phyloP scores from a whole-genome alignment of 2,329 filamentous ascomycete species.

The Sarocladium oryzae region DNA sequence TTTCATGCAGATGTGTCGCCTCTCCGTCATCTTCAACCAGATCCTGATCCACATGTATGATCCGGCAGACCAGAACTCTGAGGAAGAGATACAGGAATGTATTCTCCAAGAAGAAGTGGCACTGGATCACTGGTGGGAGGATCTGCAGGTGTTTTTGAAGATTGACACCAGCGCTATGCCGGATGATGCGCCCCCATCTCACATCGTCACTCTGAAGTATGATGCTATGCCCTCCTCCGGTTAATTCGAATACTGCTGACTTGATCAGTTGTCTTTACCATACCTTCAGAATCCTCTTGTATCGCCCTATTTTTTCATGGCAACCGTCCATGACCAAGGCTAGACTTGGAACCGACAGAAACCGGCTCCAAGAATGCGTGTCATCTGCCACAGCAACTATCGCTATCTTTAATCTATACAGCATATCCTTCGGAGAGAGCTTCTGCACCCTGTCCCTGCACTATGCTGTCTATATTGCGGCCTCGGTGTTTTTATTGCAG shows the following conservation, averaged over 20 bases:
- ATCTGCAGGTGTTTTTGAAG: slow-evolving; percentile 45
- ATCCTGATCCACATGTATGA: slow-evolving; percentile 56
- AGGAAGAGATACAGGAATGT: slow-evolving; percentile 46
- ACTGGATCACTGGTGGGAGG: slow-evolving; percentile 49
- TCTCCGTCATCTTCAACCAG: slow-evolving; percentile 52
- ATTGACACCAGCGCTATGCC: slow-evolving; percentile 43
- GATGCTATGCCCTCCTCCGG: slow-evolving; percentile 12
- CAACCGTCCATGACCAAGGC: background rate
- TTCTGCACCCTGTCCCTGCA: slow-evolving; percentile 52
- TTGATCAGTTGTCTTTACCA: slow-evolving; percentile 48
- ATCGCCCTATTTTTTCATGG: slow-evolving; percentile 39
- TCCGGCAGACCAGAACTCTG: slow-evolving; percentile 45
- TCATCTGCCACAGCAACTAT: slow-evolving; percentile 52
- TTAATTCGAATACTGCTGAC: background rate
- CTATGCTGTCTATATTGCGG: slow-evolving; percentile 54
- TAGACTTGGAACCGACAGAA: slow-evolving; percentile 22
- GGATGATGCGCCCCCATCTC: slow-evolving; percentile 48
- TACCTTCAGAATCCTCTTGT: slow-evolving; percentile 53
- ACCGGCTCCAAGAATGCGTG: slow-evolving; percentile 49
- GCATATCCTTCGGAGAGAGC: slow-evolving; percentile 49
- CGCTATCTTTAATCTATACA: slow-evolving; percentile 53
- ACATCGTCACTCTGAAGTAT: slow-evolving; percentile 54
- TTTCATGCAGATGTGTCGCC: slow-evolving; percentile 51
- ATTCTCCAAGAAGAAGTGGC: slow-evolving; percentile 43
- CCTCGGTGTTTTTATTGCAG: slow-evolving; percentile 54